Evolutionary conservation across 768 basidiomycete genomes (phyloP), one percentile per base, ranked within the genome.

Genomic region (Calocera viscosa): DNA sequence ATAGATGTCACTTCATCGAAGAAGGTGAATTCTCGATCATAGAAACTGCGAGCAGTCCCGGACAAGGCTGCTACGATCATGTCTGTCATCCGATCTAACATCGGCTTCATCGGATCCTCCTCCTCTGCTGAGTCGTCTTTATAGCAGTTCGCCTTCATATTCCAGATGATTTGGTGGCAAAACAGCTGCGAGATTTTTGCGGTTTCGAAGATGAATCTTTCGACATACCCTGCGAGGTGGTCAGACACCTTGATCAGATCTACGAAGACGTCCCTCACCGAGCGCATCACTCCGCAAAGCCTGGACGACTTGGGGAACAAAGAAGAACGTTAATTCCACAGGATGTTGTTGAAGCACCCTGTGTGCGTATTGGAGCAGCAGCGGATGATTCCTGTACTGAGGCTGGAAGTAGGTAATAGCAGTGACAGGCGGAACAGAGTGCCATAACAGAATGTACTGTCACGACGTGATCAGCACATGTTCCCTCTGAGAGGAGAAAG

Each of bases 141-240:
- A 75, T 86, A 96, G 69, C 90, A 93, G 73, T 99, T 99, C 2
- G 96, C 96, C 73, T 95, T 95, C 96, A 98, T 98, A 75, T 98
- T 99, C 96, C 96, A 99, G 69, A 99, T 91, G 70, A 98, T 98
- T 78, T 99, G 96, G 74, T 99, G 96, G 74, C 96, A 99, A 79
- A 99, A 99, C 26, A 93, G 77, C 74, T 95, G 94, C 1, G 95
- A 98, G 65, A 98, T 92, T 77, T 91, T 95, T 7, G 95, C 89
- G 0, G 94, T 96, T 78, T 98, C 94, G 70, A 94, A 93, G 71
- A 98, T 91, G 81, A 97, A 99, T 24, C 87, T 86, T 67, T 89
- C 84, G 32, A 98, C 92, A 76, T 98, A 98, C 19, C 91, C 95
- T 94, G 69, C 1, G 17, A 63, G 7, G 22, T 7, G 5, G n/a